Base-by-base conservation (phyloP, 352 stramenopile species). In the Thalassiosira oceanica region DNA sequence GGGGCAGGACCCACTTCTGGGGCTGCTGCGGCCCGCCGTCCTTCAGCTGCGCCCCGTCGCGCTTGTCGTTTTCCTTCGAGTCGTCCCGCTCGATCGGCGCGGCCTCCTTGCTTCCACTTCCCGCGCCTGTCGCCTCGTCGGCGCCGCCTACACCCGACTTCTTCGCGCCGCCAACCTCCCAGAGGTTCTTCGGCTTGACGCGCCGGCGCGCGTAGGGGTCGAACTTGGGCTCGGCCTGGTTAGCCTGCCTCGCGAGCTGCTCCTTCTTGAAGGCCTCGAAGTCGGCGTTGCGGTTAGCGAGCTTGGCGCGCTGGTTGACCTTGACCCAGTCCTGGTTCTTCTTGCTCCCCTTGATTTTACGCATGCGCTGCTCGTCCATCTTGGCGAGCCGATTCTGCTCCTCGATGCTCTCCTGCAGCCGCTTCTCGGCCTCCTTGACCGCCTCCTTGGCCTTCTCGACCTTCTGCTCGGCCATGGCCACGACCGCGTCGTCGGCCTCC, bases 181-280 rank as follows among this genome's bases (percentile, higher is more conserved):
- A 91, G 8, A 91, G 66, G 74, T 87, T 89, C 67, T 91, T 88
- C 7, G 84, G 84, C 55, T 89, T 88, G 5, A 87, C 77, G 51
- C 80, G 83, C 23, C 84, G 80, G 16, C 84, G 79, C 27, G 84
- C 84, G 63, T 86, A 91, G 10, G 81, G 81, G 58, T 91, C 86
- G 63, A 91, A 89, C 8, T 74, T 77, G 28, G 66, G 63, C 24
- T 78, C 72, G 5, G 54, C 67, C 23, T 72, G 50, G 8, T 31
- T 62, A 37, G 76, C 53, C 18, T 83, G 62, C 36, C 69, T 78
- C 13, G 36, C 55, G 8, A 69, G 62, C 29, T 80, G 42, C 33
- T 79, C 62, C 55, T 78, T 76, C n/a, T n/a, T n/a, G 26, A 77
- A 85, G 7, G 79, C 67, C 54, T 78, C 64, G 55, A 80, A 76